Evolutionary conservation across 2,329 filamentous ascomycete species (phyloP).

Genomic region (Penicillium capsulatum): DNA sequence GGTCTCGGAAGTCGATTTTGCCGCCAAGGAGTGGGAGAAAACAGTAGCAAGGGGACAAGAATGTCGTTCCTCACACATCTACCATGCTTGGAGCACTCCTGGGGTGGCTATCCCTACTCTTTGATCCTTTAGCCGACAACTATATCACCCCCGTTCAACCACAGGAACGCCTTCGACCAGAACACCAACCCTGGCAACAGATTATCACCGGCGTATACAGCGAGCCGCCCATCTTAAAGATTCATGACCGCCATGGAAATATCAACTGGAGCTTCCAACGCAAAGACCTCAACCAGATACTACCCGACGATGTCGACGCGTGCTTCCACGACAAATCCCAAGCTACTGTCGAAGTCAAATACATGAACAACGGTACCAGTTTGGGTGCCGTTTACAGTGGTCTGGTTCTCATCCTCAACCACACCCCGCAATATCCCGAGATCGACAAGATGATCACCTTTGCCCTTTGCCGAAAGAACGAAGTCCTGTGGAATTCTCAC

Average conservation of each 20-base stretch:
- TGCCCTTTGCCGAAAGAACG: conserved; percentile 20
- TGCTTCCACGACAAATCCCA: conserved; percentile 19
- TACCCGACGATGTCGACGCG: conserved; percentile 13
- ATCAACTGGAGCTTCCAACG: conserved; percentile 21
- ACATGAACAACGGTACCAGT: conserved; percentile 19
- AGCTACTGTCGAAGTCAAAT: conserved; percentile 25
- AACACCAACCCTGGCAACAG: conserved; percentile 16
- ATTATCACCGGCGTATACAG: conserved; percentile 22
- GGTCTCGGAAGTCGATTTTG: no score
- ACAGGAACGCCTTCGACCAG: conserved; percentile 18
- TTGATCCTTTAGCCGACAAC: conserved; percentile 14
- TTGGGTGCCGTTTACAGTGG: conserved; percentile 22
- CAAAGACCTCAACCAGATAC: conserved; percentile 17
- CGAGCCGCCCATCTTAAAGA: conserved; percentile 16
- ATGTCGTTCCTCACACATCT: no score
- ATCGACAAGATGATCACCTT: conserved; percentile 25
- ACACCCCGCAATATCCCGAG: conserved; percentile 20
- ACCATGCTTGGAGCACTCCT: conserved; percentile 16
- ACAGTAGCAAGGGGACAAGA: no score
- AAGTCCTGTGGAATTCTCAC: conserved; percentile 21
- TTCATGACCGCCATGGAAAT: conserved; percentile 18
- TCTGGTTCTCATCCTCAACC: conserved; percentile 20
- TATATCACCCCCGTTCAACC: conserved; percentile 19
- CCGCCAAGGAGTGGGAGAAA: no score
- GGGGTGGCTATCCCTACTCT: conserved; percentile 16